Evolutionary conservation across 1,284 basidiomycete species (phyloP), one percentile per base, ranked within the genome.

Genomic region (Malassezia sympodialis): DNA sequence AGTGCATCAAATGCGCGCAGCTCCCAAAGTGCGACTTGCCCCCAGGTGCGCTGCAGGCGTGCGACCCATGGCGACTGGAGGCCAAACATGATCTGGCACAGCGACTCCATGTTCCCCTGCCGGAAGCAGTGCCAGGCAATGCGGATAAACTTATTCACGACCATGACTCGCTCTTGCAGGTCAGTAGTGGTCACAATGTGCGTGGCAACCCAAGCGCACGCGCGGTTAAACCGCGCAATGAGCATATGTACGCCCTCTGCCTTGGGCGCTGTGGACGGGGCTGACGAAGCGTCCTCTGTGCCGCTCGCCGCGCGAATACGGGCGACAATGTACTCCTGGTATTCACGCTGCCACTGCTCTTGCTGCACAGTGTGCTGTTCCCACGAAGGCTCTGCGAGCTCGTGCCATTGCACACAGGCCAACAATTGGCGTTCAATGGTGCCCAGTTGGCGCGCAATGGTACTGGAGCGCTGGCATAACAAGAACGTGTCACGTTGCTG

Each of bases 81-180:
- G 3, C 85, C 89, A 17, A 84, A 81, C 50, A 93, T 82, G 60
- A 93, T 83, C 41, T 88, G 87, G 1, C 85, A 83, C 42, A 91
- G 72, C 1, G 86, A 84, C 59, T 84, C 83, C 76, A 87, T 89
- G 77, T 86, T 91, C 69, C 82, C 84, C 61, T 84, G 78, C 40
- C 79, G 77, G 72, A 90, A 93, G 51, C 85, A 84, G 83, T 88
- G 88, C 88, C 85, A 89, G 42, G 89, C 88, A 58, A 93, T 79
- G 28, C 87, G 83, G 63, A 93, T 85, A 69, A 91, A 84, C 76
- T 90, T 90, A 58, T 78, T 79, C 51, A 88, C 80, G 26, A 91
- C 76, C 40, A 79, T 69, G 15, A 80, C 81, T 17, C 90, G 80
- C 59, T 88, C 84, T 51, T 78, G 69, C 26, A 73, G 42, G 50